A percentile compares a stretch with the other conserved stretches of the same genome.
These are phyloP conservation scores for Endocalyx cinctus DNA, from an alignment of 2,329 filamentous ascomycete species.

Conservation along the genomic window DNA sequence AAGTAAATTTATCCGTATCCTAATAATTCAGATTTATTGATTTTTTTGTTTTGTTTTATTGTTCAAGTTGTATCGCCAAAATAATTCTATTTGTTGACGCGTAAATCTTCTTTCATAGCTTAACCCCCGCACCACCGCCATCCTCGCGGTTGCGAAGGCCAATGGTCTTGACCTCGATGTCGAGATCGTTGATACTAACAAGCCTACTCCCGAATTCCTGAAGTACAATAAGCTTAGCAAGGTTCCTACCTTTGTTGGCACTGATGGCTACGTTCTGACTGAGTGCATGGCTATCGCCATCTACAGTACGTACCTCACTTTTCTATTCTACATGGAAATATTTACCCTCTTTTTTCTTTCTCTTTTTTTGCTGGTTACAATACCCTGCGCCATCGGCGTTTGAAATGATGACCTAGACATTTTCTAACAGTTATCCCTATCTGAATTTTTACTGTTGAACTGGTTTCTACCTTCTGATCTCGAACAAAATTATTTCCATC, in stretches of 20 bases:
- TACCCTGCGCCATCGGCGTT: constrained; percentile 13
- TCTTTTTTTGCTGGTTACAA: constrained; percentile 7
- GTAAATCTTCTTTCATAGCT: too few relatives aligned
- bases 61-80: too few relatives aligned
- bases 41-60: too few relatives aligned
- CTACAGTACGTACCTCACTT: constrained; percentile 70
- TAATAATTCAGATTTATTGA: constrained; percentile 9
- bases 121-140: constrained; percentile 84
- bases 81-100: too few relatives aligned
- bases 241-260: constrained; percentile 87
- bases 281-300: constrained; percentile 95
- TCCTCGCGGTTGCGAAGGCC: constrained; percentile 93
- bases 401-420: constrained; percentile 68
- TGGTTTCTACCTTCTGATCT: constrained; percentile 77
- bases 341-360: constrained; percentile 12
- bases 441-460: constrained; percentile 90
- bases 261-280: constrained; percentile 83
- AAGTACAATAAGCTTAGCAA: constrained; percentile 85
- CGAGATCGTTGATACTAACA: constrained; percentile 64
- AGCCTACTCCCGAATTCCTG: constrained; percentile 70
- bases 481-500: too few relatives aligned
- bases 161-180: constrained; percentile 91
- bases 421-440: constrained; percentile 96
- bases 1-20: constrained; percentile 26
- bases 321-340: constrained; percentile 4